Percentiles rank a stretch among this genome's conserved stretches.
Evolutionary conservation across 2,329 filamentous ascomycete species (phyloP).

Genomic region (Thermoascus crustaceus): DNA sequence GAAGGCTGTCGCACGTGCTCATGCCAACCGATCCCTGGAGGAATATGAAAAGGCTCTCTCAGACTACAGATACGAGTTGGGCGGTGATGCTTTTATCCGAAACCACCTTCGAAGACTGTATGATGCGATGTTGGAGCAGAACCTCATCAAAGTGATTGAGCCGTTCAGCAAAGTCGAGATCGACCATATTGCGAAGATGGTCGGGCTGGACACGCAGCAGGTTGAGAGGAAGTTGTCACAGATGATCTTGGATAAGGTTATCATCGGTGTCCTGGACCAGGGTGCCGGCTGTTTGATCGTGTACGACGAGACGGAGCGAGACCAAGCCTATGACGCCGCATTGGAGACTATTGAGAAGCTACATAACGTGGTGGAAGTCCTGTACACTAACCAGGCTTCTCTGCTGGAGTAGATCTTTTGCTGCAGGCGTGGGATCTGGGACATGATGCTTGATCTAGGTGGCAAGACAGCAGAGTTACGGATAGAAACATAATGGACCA

Average conservation of each 20-base stretch:
- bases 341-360: slow-evolving; percentile 94
- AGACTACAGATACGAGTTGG: slow-evolving; percentile 85
- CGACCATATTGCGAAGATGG: slow-evolving; percentile 93
- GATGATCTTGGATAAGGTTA: slow-evolving; percentile 99
- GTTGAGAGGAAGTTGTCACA: slow-evolving; percentile 97
- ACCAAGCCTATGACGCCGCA: slow-evolving; percentile 89
- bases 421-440: no score
- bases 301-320: slow-evolving; percentile 87
- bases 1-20: slow-evolving; percentile 95
- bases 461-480: no score
- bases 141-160: slow-evolving; percentile 99
- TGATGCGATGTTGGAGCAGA: slow-evolving; percentile 98
- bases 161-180: slow-evolving; percentile 97
- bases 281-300: slow-evolving; percentile 96
- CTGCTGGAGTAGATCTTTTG: slow-evolving; percentile 64
- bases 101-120: slow-evolving; percentile 93
- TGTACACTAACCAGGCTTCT: slow-evolving; percentile 96
- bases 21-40: slow-evolving; percentile 89
- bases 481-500: no score
- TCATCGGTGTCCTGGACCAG: slow-evolving; percentile 94
- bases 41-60: slow-evolving; percentile 93
- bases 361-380: slow-evolving; percentile 90
- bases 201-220: slow-evolving; percentile 89
- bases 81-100: slow-evolving; percentile 89
- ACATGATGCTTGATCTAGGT: slow-evolving; percentile 1